A percentile compares a stretch with the other conserved stretches of the same genome.
Conservation (phyloP, 139 green algal genomes). For the Chlamydomonas sp. region DNA sequence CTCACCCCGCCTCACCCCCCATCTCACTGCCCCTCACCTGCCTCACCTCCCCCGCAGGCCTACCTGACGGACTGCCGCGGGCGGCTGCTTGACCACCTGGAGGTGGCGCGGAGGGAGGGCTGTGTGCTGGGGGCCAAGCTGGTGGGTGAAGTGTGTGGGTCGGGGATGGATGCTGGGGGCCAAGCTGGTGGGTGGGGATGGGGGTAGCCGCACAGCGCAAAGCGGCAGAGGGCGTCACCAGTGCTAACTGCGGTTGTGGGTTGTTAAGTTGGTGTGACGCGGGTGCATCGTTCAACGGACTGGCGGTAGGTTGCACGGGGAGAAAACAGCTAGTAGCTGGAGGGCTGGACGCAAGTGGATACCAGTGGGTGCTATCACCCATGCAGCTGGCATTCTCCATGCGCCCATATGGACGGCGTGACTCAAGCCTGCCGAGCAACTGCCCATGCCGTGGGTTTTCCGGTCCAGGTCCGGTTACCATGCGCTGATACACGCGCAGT, state of each 20-base stretch:
- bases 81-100: conserved; percentile 76
- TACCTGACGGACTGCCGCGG: conserved; percentile 80
- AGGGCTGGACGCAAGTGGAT: no score
- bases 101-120: conserved; percentile 64
- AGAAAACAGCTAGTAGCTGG: no score
- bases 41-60: conserved; percentile 35
- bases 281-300: no score
- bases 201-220: not conserved
- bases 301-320: no score
- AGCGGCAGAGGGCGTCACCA: not conserved
- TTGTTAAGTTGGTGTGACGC: no score
- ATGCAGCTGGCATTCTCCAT: no score
- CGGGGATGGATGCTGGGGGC: conserved; percentile 71
- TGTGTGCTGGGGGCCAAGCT: conserved; percentile 79
- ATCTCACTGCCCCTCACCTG: not conserved
- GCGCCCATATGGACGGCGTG: no score
- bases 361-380: no score
- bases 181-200: not conserved
- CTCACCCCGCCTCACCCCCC: not conserved
- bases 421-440: no score
- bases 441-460: no score
- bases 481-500: not conserved
- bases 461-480: not conserved
- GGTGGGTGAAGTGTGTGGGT: conserved; percentile 57
- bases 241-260: no score